Evolutionary conservation across 169 alveolate species (phyloP), one percentile per base, ranked within the genome.

Genomic region (Pseudocohnilembus persalinus): DNA sequence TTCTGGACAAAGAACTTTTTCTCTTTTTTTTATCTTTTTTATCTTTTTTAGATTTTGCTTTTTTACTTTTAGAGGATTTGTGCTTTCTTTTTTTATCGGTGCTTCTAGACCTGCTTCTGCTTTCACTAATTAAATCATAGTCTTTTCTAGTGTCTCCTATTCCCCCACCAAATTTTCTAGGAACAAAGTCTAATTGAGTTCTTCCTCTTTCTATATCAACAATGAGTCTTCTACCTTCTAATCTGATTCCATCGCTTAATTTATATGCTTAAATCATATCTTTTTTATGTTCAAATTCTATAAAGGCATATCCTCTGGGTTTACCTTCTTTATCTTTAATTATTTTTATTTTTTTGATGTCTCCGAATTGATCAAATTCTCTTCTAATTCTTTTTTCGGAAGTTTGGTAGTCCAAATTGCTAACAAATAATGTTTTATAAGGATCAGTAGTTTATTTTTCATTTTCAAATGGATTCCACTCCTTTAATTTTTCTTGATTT

Each of bases 141-240:
- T 20, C 68, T 20, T 49, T 49, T 49, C 68, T 49, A 49, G 68
- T 49, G 26, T 4, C 4, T 49, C 99, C 99, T 76, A 94, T 93
- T 25, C 99, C 99, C 27, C 99, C 99, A 20, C 99, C 99, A 34
- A 97, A 92, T 82, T 99, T 93, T 74, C 98, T 93, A 0, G 99
- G 99, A 73, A 92, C 87, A 98, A 99, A 98, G 32, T 98, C 98
- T 28, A 92, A 93, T 28, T 96, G 98, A 0, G 99, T 97, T 73
- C 99, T 91, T 31, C 98, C 99, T 49, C 99, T 90, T 89, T 98
- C 99, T 31, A 93, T 97, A 90, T 98, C 99, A 16, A 98, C 99
- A 73, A 97, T 83, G 28, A 98, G 96, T 73, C 98, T 90, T 76
- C 98, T 94, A 24, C 99, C 99, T 77, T 97, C 98, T 35, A 98